Evolutionary conservation across 192 early-diverging fungal species (phyloP).

Genomic region (Endogone sp.): DNA sequence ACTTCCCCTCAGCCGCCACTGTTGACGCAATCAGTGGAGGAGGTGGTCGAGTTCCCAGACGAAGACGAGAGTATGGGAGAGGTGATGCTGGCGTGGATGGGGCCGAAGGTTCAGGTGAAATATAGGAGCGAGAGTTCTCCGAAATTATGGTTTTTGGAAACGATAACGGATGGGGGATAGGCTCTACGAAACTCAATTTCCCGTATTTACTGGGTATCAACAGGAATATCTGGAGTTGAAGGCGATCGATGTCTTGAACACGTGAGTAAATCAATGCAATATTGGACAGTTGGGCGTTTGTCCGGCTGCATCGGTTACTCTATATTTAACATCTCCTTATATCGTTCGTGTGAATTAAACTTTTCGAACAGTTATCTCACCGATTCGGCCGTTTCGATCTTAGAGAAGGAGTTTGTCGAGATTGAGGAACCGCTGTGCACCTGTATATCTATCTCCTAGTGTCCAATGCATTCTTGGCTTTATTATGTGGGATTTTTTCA

Average conservation of each 20-base stretch:
- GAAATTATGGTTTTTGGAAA: background rate
- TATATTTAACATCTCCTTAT: too few species aligned
- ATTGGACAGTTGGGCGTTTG: constrained; percentile 22
- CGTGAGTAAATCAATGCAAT: background rate
- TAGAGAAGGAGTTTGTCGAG: constrained; percentile 60
- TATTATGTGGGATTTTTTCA: too few species aligned
- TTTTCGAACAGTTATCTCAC: constrained; percentile 41
- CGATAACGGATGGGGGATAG: too few species aligned
- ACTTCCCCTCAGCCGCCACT: constrained; percentile 39
- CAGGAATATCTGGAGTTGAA: constrained; percentile 22
- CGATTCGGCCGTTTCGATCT: constrained; percentile 51
- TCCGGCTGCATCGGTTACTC: constrained; percentile 4
- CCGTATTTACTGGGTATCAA: too few species aligned
- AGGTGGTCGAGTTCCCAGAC: constrained; percentile 50
- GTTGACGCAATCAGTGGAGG: constrained; percentile 36
- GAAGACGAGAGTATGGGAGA: constrained; percentile 61
- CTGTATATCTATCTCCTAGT: constrained; percentile 21
- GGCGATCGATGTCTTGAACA: constrained; percentile 29
- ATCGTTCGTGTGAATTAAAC: constrained; percentile 12
- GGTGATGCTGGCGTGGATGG: constrained; percentile 47
- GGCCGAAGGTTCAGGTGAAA: constrained; percentile 38
- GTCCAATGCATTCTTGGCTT: too few species aligned
- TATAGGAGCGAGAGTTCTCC: background rate
- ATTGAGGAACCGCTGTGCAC: constrained; percentile 59
- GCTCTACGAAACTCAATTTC: too few species aligned